A percentile compares a stretch with the other conserved stretches of the same genome.
These are phyloP conservation scores for Botryotinia narcissicola DNA, from an alignment of 2,329 filamentous ascomycete species.

Conservation along the genomic window DNA sequence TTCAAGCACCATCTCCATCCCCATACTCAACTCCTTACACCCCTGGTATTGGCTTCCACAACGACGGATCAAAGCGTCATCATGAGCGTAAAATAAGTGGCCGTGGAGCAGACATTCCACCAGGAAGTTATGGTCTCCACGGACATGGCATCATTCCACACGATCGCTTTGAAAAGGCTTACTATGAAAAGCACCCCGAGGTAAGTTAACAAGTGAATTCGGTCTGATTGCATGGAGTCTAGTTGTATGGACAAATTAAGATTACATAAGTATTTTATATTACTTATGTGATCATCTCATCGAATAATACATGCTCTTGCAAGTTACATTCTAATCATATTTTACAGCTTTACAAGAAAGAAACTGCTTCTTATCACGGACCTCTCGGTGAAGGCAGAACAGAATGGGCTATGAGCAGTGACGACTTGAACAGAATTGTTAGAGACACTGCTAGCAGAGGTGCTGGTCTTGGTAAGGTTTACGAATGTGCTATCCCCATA, in stretches of 20 bases:
- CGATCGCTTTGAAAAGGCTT: slow-evolving; percentile 85
- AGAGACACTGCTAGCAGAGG: slow-evolving; percentile 61
- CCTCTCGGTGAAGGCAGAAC: slow-evolving; percentile 49
- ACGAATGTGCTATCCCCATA: slow-evolving; percentile 29
- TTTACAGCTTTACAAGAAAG: slow-evolving; percentile 61
- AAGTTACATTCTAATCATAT: slow-evolving; percentile 11
- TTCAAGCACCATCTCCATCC: slow-evolving; percentile 87
- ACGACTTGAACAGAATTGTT: slow-evolving; percentile 88
- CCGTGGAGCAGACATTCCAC: slow-evolving; percentile 68
- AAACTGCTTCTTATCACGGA: slow-evolving; percentile 52
- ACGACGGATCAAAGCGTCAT: slow-evolving; percentile 50
- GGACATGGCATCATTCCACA: slow-evolving; percentile 74
- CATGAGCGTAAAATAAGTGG: slow-evolving; percentile 72
- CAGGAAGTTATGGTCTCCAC: slow-evolving; percentile 90
- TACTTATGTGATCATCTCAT: background rate
- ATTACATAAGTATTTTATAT: background rate
- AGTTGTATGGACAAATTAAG: background rate
- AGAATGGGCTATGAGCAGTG: slow-evolving; percentile 84
- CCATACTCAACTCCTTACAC: slow-evolving; percentile 42
- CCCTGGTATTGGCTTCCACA: slow-evolving; percentile 49
- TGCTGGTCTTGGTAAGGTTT: slow-evolving; percentile 49
- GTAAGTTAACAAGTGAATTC: slow-evolving; percentile 15
- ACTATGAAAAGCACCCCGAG: slow-evolving; percentile 91
- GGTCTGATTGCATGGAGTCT: background rate
- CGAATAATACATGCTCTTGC: background rate